Conservation (phyloP, 2,329 filamentous ascomycete species). For the Fusarium penzigii region DNA sequence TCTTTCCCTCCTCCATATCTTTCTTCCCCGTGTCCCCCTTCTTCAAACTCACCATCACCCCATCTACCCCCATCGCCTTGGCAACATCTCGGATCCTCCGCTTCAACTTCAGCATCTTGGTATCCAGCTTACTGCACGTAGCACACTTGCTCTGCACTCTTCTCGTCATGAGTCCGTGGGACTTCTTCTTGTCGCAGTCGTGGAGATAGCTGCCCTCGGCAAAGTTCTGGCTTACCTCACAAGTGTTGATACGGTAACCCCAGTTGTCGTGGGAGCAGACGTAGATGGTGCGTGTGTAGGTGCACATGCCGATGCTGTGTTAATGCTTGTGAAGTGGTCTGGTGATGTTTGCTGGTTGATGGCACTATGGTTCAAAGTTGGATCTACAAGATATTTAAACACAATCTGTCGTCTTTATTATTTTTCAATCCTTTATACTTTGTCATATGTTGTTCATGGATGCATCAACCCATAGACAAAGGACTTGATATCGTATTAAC, state of each 20-base stretch:
- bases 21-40: conserved; percentile 1
- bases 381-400: no score
- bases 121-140: conserved; percentile 23
- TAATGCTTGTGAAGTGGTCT: not conserved
- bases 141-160: conserved; percentile 23
- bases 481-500: no score
- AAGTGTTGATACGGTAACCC: conserved; percentile 28
- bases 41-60: conserved; percentile 8
- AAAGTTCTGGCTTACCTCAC: conserved; percentile 18
- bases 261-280: conserved; percentile 28
- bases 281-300: conserved; percentile 28
- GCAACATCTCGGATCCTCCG: conserved; percentile 7
- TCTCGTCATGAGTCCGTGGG: conserved; percentile 25
- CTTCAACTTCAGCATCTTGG: not conserved
- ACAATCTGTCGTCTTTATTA: no score
- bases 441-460: no score
- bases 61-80: conserved; percentile 15
- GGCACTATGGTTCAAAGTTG: no score
- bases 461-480: not conserved
- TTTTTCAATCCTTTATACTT: no score
- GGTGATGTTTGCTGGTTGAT: not conserved
- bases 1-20: not conserved
- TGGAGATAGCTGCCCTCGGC: conserved; percentile 1
- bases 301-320: conserved; percentile 36
- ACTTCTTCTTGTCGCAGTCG: conserved; percentile 21